Evolutionary conservation across 768 basidiomycete species (phyloP), one percentile per base, ranked within the genome.

Genomic region (Neoboletus subvelutipes): DNA sequence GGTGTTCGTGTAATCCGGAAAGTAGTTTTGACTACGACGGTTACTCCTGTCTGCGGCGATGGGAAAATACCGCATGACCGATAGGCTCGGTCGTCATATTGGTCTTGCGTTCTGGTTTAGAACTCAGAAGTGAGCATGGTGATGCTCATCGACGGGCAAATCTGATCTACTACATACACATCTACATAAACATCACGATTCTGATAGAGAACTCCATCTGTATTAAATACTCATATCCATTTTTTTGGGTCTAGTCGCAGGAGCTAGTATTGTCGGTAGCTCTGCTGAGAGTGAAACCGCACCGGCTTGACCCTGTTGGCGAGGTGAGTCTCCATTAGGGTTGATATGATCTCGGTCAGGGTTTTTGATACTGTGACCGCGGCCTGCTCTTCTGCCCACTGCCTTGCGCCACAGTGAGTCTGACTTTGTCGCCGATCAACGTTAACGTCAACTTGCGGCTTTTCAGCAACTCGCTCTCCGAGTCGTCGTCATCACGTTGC

Each of bases 11-110:
- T 37, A 57, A 65, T 26, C 67, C 60, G 5, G 47, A 17, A 1
- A 40, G 10, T 2, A 70, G 60, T 29, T 71, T 70, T 33, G 69
- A 70, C 48, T 67, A 71, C 13, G 59, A 69, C n/a, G 62, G 62
- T 18, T 69, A 69, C 48, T 70, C 69, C 4, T 70, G 69, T 47
- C 49, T 71, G 7, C 52, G 49, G 7, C 60, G 56, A 52, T 70
- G 69, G 69, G 60, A 68, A 50, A 41, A 43, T 6, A 28, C 15
- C 2, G 6, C 33, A 17, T 63, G 42, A 59, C 22, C 46, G 4
- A 40, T 45, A 7, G n/a, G 50, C 26, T 39, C 49, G 29, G 45
- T 29, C 20, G 3, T 26, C 11, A 13, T 12, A 40, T 37, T 10
- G 17, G 17, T 20, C 5, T 20, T 17, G 7, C 49, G 29, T 47